Evolutionary conservation across 1,284 basidiomycete species (phyloP), one percentile per base, ranked within the genome.

Genomic region (Sanghuangporus sanghuang): DNA sequence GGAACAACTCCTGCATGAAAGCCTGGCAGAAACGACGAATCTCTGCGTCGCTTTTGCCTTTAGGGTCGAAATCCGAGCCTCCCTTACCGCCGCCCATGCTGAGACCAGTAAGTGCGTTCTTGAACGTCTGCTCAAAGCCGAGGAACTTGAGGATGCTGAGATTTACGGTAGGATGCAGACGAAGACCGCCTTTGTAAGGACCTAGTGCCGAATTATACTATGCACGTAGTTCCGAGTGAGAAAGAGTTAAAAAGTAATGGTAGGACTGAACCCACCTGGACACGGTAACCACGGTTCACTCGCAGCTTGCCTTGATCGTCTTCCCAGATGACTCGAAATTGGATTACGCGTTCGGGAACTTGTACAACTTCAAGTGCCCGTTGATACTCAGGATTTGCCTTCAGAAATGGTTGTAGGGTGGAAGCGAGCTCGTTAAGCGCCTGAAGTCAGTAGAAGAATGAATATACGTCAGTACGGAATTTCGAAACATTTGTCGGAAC

Each of bases 141-240:
- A 92, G 83, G 86, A 93, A 93, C 76, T 92, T 92, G 76, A 93
- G 83, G 76, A 93, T 90, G 68, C 87, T 90, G 49, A 93, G 83
- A 79, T 92, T 92, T 76, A 93, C 90, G 62, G 86, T 85, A 67
- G 89, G 88, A 80, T 92, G 90, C 64, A 93, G 82, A 69, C 90
- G 86, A 68, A 92, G 84, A 75, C 89, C 89, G 69, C 90, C 90
- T 77, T 92, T 92, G 85, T 92, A 93, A 48, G 90, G 90, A 64
- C 90, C 90, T 59, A 93, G 82, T 18, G 88, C 88, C 49, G 89
- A 91, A 82, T 92, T 92, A 82, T 89, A 92, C 85, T 88, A n/a
- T 32, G 62, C 16, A 63, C 16, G 12, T 40, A 42, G 49, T 61
- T 61, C 60, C 63, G 54, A 40, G 60, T 35, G 59, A 57, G 16